phyloP scores from a whole-genome alignment of 768 basidiomycete species.

The Phaeotremella fagi region DNA sequence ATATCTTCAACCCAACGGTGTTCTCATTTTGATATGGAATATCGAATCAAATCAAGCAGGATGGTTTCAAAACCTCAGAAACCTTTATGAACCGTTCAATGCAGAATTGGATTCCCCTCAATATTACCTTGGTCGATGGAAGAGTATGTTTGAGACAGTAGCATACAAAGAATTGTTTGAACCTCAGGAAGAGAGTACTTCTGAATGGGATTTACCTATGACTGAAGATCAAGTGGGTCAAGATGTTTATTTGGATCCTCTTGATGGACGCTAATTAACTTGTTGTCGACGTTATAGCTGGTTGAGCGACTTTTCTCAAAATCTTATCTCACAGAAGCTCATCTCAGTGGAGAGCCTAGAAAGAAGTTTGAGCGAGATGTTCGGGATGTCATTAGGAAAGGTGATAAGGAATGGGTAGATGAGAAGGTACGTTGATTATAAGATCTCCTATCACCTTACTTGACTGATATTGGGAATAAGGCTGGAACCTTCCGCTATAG shows the following conservation, averaged over 20 bases:
- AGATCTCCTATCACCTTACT: too few species aligned
- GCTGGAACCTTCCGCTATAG: conserved; percentile 74
- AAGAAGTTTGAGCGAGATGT: conserved; percentile 55
- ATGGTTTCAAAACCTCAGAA: conserved; percentile 73
- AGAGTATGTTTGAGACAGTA: conserved; percentile 60
- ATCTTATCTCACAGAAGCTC: conserved; percentile 70
- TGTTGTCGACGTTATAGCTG: conserved; percentile 9
- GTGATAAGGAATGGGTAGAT: conserved; percentile 66
- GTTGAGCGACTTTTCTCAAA: conserved; percentile 72
- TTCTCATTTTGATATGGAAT: conserved; percentile 80
- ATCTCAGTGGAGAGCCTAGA: conserved; percentile 56
- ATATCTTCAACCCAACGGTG: conserved; percentile 70
- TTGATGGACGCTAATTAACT: neutral
- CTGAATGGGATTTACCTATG: conserved; percentile 54
- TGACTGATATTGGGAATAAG: too few species aligned
- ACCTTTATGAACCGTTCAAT: conserved; percentile 59
- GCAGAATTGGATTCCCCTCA: conserved; percentile 70
- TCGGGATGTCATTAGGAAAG: conserved; percentile 59
- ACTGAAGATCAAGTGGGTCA: conserved; percentile 52
- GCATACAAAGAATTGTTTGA: conserved; percentile 62
- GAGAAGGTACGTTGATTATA: conserved; percentile 49
- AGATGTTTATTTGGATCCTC: neutral
- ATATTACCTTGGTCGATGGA: conserved; percentile 72
- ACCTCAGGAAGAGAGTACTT: conserved; percentile 55
- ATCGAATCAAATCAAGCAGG: conserved; percentile 57